These are phyloP conservation scores for Amylocarpus encephaloides DNA, from an alignment of 2,329 filamentous ascomycete genomes.

Conservation along the genomic window DNA sequence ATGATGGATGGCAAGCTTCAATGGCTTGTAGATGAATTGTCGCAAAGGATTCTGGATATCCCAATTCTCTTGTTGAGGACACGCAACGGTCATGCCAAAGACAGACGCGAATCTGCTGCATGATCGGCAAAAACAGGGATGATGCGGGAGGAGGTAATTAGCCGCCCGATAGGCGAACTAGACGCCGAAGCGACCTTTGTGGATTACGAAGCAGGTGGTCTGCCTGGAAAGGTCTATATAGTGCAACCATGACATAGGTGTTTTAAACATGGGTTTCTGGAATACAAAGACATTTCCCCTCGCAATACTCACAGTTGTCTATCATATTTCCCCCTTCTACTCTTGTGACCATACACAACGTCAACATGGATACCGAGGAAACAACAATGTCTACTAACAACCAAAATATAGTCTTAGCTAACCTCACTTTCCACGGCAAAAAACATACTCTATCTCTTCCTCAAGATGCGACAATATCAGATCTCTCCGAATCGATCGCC, in stretches of 20 bases:
- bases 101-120: slow-evolving; percentile 4
- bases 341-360: slow-evolving; percentile 4
- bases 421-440: slow-evolving; percentile 41
- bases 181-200: not conserved
- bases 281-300: not conserved
- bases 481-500: slow-evolving; percentile 55
- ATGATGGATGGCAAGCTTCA: slow-evolving; percentile 5
- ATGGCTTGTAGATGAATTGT: not conserved
- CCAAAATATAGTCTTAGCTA: slow-evolving; percentile 37
- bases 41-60: not conserved
- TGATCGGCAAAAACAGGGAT: not conserved
- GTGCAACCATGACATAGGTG: not conserved
- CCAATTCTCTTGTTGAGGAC: slow-evolving; percentile 18
- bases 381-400: slow-evolving; percentile 19
- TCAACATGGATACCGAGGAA: slow-evolving; percentile 17
- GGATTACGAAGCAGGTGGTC: slow-evolving; percentile 28
- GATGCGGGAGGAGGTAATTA: slow-evolving; percentile 6
- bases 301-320: not conserved
- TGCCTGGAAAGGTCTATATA: slow-evolving; percentile 27
- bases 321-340: not conserved
- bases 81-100: slow-evolving; percentile 20
- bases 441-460: slow-evolving; percentile 40
- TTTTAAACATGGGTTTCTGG: slow-evolving; percentile 1
- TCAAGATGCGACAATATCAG: slow-evolving; percentile 43
- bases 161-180: not conserved